Conservation (phyloP, 441 rosid genomes). For the Jatropha multifida region DNA sequence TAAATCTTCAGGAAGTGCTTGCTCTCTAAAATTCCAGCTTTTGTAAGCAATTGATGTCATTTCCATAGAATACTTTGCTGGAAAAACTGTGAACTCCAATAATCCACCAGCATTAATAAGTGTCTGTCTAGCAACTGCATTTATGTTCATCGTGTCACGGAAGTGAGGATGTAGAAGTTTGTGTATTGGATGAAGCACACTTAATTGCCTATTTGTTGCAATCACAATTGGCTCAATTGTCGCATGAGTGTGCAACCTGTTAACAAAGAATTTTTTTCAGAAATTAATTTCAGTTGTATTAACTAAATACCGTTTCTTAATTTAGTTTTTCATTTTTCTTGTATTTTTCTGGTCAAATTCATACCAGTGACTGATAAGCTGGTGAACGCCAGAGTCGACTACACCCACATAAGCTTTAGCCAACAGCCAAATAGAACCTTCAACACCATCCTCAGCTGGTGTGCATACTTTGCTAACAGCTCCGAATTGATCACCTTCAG, state of each 20-base stretch:
- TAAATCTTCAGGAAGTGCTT: slow-evolving; percentile 82
- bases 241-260: slow-evolving; percentile 72
- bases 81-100: slow-evolving; percentile 66
- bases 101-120: slow-evolving; percentile 78
- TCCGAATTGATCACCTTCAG: slow-evolving; percentile 40
- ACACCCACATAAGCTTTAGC: slow-evolving; percentile 90
- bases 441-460: slow-evolving; percentile 43
- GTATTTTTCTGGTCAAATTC: not conserved
- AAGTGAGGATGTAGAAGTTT: slow-evolving; percentile 89
- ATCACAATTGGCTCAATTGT: slow-evolving; percentile 79
- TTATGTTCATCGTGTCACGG: slow-evolving; percentile 91
- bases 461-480: slow-evolving; percentile 40
- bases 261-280: not conserved
- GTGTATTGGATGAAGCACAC: slow-evolving; percentile 73
- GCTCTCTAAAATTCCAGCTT: slow-evolving; percentile 70
- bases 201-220: slow-evolving; percentile 78
- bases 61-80: slow-evolving; percentile 75
- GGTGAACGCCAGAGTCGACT: slow-evolving; percentile 78
- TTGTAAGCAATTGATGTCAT: slow-evolving; percentile 69
- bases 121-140: slow-evolving; percentile 72
- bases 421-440: slow-evolving; percentile 72
- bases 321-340: not conserved
- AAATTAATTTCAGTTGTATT: not conserved
- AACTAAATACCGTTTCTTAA: not conserved
- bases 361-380: slow-evolving; percentile 68